Conservation (phyloP, 2,329 filamentous ascomycete species). For the Scedosporium boydii region DNA sequence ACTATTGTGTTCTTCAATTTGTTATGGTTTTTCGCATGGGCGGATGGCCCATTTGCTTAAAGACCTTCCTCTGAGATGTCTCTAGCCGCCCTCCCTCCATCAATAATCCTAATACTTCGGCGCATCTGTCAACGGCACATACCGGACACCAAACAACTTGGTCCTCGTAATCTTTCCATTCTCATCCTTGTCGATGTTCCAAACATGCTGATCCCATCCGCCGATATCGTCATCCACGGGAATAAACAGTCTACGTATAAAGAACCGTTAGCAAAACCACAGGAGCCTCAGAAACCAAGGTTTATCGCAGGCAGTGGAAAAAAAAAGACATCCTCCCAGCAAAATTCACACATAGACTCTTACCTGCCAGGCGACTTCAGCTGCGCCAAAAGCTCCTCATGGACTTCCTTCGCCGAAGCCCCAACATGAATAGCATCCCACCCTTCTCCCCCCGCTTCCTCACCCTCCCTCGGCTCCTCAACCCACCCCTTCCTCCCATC, state of each 20-base stretch:
- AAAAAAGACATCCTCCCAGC: neutral
- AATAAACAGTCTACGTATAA: slow-evolving; percentile 55
- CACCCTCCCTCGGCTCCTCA: slow-evolving; percentile 31
- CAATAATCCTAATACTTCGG: slow-evolving; percentile 23
- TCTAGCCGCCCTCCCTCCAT: neutral
- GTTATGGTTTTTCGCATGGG: too few relatives aligned
- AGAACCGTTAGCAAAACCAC: slow-evolving; percentile 9
- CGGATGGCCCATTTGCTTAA: too few relatives aligned
- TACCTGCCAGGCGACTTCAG: slow-evolving; percentile 64
- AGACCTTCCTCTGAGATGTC: too few relatives aligned
- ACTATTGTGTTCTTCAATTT: too few relatives aligned
- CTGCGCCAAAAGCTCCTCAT: slow-evolving; percentile 65
- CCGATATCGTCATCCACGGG: slow-evolving; percentile 52
- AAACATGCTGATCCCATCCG: slow-evolving; percentile 53
- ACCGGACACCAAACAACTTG: slow-evolving; percentile 61
- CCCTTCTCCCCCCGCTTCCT: slow-evolving; percentile 38
- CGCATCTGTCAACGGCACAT: slow-evolving; percentile 69
- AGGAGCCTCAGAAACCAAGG: too few relatives aligned
- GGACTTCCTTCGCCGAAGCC: slow-evolving; percentile 68
- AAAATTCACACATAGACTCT: slow-evolving; percentile 12
- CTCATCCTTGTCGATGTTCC: slow-evolving; percentile 62
- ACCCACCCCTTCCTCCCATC: slow-evolving; percentile 64
- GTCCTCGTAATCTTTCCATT: slow-evolving; percentile 51
- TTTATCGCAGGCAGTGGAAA: too few relatives aligned
- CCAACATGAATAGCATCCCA: slow-evolving; percentile 97